Conservation (phyloP, 345 rosid genomes). For the Cardiospermum halicacabum region DNA sequence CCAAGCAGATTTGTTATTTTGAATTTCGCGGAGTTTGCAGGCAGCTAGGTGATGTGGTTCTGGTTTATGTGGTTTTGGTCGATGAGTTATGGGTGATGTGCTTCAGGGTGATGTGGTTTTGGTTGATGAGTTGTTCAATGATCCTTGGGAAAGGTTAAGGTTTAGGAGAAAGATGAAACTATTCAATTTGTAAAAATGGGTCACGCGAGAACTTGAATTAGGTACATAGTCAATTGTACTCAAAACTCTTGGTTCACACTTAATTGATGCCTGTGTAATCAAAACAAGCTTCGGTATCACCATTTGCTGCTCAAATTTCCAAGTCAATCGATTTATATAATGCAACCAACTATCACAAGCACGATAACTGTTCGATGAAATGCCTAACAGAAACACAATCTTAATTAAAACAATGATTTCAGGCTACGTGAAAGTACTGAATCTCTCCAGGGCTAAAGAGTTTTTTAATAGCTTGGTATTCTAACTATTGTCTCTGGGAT, state of each 20-base stretch:
- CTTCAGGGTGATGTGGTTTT: too few species aligned
- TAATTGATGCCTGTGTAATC: conserved; percentile 59
- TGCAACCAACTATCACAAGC: conserved; percentile 48
- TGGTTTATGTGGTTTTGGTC: too few species aligned
- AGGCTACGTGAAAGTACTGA: conserved; percentile 51
- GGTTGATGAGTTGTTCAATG: too few species aligned
- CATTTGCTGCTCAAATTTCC: conserved; percentile 59
- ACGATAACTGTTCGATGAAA: conserved; percentile 69
- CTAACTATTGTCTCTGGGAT: conserved; percentile 78
- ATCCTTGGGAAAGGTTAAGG: too few species aligned
- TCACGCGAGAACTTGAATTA: too few species aligned
- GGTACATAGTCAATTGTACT: conserved; percentile 12
- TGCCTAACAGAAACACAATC: conserved; percentile 62
- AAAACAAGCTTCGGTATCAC: conserved; percentile 70
- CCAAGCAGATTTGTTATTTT: too few species aligned
- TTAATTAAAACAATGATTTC: conserved; percentile 61
- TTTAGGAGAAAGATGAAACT: too few species aligned
- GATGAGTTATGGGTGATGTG: too few species aligned
- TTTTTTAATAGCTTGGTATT: conserved; percentile 46
- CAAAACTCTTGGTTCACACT: conserved; percentile 18
- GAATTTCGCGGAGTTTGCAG: too few species aligned
- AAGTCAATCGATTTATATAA: conserved; percentile 24
- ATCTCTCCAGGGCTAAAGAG: conserved; percentile 44
- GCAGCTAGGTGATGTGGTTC: too few species aligned
- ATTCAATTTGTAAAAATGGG: too few species aligned